Evolutionary conservation across 768 basidiomycete genomes (phyloP).

Genomic region (Kwoniella sp.): DNA sequence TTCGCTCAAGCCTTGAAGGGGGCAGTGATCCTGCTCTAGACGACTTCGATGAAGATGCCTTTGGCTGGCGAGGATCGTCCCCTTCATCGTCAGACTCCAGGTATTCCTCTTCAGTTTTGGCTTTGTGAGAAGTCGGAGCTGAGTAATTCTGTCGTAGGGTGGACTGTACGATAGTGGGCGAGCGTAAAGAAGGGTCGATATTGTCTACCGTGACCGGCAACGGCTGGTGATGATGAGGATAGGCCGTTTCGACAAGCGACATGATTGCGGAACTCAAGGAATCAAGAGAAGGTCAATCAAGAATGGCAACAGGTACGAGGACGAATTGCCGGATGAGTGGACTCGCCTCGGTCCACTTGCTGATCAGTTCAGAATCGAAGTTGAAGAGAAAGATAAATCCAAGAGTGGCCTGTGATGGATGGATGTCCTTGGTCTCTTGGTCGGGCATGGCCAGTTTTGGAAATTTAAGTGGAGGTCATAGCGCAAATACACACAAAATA

Average conservation of each 20-base stretch:
- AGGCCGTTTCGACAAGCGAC: background rate
- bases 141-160: background rate
- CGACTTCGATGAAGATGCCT: constrained; percentile 16
- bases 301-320: too few species aligned
- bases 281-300: too few species aligned
- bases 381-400: background rate
- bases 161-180: constrained; percentile 3
- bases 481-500: background rate
- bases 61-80: constrained; percentile 9
- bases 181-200: background rate
- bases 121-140: background rate
- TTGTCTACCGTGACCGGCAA: background rate
- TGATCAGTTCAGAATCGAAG: too few species aligned
- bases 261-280: background rate
- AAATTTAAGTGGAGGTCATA: constrained; percentile 19
- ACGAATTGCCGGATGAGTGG: background rate
- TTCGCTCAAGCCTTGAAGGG: constrained; percentile 38
- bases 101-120: background rate
- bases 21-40: constrained; percentile 20
- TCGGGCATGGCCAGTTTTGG: background rate
- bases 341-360: background rate
- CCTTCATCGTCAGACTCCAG: background rate
- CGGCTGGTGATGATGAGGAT: background rate
- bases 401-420: background rate
- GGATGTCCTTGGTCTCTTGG: background rate